Evolutionary conservation across 1,139 yeast species (phyloP), one percentile per base, ranked within the genome.

Genomic region (Sugiyamaella neomexicana): DNA sequence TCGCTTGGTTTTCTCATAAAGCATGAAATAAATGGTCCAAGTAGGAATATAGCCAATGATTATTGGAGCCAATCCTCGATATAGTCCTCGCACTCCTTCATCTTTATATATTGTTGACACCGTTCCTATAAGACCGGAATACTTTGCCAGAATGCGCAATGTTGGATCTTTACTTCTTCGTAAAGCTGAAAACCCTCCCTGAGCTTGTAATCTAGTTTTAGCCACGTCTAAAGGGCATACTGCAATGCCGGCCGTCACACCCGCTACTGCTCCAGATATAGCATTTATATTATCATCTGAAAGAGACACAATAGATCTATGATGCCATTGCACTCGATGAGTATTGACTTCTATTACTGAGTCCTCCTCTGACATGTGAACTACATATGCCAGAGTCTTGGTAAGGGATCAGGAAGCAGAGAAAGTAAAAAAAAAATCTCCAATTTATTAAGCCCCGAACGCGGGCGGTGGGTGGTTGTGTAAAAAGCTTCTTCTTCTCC

Each of bases 181-280:
- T 39, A 53, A 38, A 40, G 52, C 60, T 12, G 55, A 43, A 57
- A 71, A 72, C 5, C 89, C 85, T 1, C 97, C 97, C 70, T 91
- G 98, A 0, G 98, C 97, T 72, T 93, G 99, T 56, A 93, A 77
- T 68, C 96, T 78, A 5, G 99, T 93, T 73, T 96, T 89, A 42
- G 95, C 90, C 53, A 93, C 95, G 66, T 93, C 97, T 36, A 93
- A 75, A 1, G 99, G 99, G 69, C 97, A 93, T 8, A 95, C 99
- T 6, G 83, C 78, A 0, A 95, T 78, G 2, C 98, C 98, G 1
- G 97, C 88, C 50, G 88, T 74, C 53, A 95, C 83, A 1, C 99
- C 99, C 0, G 98, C 91, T 40, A 88, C 66, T 0, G 98, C 98
- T 2, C 99, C 99, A 27, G 95, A 80, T 0, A 81, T 64, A 1